Conservation (phyloP, 805 yeast species). For the Ogataea philodendri region DNA sequence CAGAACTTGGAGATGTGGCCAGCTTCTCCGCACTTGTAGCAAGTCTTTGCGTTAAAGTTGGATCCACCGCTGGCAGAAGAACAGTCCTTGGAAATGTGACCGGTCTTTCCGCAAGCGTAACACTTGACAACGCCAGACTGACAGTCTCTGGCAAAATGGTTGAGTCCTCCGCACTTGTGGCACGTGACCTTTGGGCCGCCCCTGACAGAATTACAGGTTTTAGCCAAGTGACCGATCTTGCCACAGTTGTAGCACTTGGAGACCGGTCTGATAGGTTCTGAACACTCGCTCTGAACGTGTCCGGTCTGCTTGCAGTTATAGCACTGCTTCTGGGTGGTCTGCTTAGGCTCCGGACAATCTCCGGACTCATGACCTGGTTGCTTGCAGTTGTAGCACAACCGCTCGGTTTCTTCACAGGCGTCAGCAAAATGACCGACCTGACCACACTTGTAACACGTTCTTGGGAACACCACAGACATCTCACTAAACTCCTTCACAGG, state of each 20-base stretch:
- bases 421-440: constrained; percentile 89
- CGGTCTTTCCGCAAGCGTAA: constrained; percentile 88
- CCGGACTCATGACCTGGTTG: constrained; percentile 86
- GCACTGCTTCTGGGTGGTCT: constrained; percentile 82
- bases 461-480: constrained; percentile 40
- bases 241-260: constrained; percentile 80
- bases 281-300: constrained; percentile 85
- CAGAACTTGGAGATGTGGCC: constrained; percentile 92
- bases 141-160: constrained; percentile 91
- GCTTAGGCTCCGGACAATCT: constrained; percentile 87
- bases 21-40: constrained; percentile 71
- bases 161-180: constrained; percentile 90
- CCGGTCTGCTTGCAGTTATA: constrained; percentile 92
- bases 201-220: constrained; percentile 48
- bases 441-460: constrained; percentile 91
- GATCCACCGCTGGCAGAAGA: constrained; percentile 51
- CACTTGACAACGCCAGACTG: constrained; percentile 67
- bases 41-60: constrained; percentile 49
- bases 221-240: constrained; percentile 78
- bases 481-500: constrained; percentile 14
- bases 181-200: constrained; percentile 52
- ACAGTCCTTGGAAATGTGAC: constrained; percentile 88
- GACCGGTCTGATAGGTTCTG: constrained; percentile 51
- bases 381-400: constrained; percentile 91
- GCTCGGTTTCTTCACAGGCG: constrained; percentile 78